phyloP scores from a whole-genome alignment of 169 alveolate genomes.

The Fabrea salina region DNA sequence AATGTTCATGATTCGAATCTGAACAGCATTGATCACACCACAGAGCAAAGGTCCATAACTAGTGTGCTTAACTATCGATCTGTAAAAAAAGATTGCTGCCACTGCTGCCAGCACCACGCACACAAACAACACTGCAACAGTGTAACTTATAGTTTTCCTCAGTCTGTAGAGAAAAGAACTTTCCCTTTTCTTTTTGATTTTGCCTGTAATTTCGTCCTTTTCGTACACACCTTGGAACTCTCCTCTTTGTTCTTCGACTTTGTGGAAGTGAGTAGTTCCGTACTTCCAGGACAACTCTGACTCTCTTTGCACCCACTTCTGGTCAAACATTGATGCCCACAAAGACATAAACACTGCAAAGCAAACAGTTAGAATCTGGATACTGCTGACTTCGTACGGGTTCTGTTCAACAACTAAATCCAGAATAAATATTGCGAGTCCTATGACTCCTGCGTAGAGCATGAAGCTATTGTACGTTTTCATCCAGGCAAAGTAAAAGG shows the following conservation, averaged over 20 bases:
- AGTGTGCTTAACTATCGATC: not conserved
- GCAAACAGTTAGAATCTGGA: not conserved
- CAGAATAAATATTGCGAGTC: not conserved
- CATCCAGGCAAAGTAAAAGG: conserved; percentile 25
- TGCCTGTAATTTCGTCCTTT: conserved; percentile 38
- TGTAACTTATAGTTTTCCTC: not conserved
- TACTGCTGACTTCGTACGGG: not conserved
- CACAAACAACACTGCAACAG: not conserved
- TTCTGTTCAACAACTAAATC: not conserved
- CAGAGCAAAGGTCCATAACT: too few species aligned
- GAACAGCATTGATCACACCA: conserved; percentile 39
- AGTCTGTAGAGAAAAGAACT: not conserved
- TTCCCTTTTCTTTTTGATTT: conserved; percentile 44
- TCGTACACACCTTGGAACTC: conserved; percentile 40
- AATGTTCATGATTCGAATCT: conserved; percentile 40
- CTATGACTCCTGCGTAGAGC: not conserved
- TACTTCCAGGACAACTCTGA: conserved; percentile 35
- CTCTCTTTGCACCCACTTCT: conserved; percentile 23
- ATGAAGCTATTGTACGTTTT: conserved; percentile 4
- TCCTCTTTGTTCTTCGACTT: conserved; percentile 47
- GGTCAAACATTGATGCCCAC: conserved; percentile 8
- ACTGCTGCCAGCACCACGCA: not conserved
- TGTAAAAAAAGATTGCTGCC: not conserved
- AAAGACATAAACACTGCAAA: not conserved
- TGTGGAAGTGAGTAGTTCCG: conserved; percentile 46